Base-by-base conservation (phyloP, 495 filamentous ascomycete genomes). In the Annulohypoxylon nitens region DNA sequence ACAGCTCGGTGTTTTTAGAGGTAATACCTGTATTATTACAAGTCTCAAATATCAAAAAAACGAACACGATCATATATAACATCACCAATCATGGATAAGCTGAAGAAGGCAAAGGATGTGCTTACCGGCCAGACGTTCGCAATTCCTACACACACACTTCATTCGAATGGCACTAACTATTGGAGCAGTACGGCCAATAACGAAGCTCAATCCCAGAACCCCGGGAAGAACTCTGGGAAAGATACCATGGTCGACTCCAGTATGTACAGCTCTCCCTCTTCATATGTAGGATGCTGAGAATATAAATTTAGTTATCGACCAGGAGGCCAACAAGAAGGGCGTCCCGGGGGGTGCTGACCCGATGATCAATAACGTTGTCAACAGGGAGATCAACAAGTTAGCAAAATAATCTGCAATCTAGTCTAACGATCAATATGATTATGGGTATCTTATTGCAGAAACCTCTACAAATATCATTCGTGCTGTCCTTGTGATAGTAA, bases 171-270 rank as follows among this genome's bases (percentile, higher is more conserved):
- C 20, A 23, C 61, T 67, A 37, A 67, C 47, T 18, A 30, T 26
- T 10, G 4, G 12, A 64, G 62, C 51, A 80, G 74, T 55, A 67
- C 77, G 55, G 73, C 78, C 68, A 75, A 81, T 34, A 75, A 81
- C 55, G 78, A 69, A n/a, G 69, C 80, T 53, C 69, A 75, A 64
- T 65, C 79, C 47, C 69, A 75, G 66, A 69, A 79, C 16, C 14
- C 75, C 7, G 73, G 74, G 23, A 76, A 76, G 14, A 69, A 75
- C 12, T 69, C 76, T 37, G 77, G 74, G 33, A 70, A 72, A 43
- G 79, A 82, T 43, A 79, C 75, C 36, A 30, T 79, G 33, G 69
- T 74, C 45, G 77, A 81, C 48, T 76, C 77, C 0, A 59, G 77
- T 79, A 72, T 41, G 70, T 20, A 2, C 4, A 10, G 2, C 8